Evolutionary conservation across 345 rosid species (phyloP), one percentile per base, ranked within the genome.

Genomic region (Durio zibethinus): DNA sequence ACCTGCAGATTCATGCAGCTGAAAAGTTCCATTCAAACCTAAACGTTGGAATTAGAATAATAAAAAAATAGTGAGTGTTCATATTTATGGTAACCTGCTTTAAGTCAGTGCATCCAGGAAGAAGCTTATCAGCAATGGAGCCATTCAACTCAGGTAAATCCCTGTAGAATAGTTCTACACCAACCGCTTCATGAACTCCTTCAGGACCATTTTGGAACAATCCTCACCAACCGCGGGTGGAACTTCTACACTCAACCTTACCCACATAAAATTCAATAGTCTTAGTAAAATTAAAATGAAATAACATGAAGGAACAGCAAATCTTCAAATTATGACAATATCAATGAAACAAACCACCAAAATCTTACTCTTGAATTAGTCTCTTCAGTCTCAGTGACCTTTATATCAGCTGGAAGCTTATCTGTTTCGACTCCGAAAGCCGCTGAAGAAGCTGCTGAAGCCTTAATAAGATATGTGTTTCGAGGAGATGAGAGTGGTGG

Each of bases 91-190:
- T 69, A 82, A 92, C 99, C 91, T 90, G 88, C 83, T 90, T 84
- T 72, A 95, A 72, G 76, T 89, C 87, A 69, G 91, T 87, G 86
- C 96, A 88, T 77, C 99, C 97, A 75, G 94, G 88, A 76, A 93
- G 78, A 76, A 95, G 89, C 84, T 90, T 92, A 62, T 91, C 94
- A 56, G 98, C 99, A 27, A 95, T 83, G 61, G 96, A 89, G 77
- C 93, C 94, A 81, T 90, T 88, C 80, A 95, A 85, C 61, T 85
- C 86, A 2, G 97, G 96, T 78, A 95, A 79, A 71, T 91, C 97
- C 84, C 96, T 85, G 83, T 87, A 88, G 83, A 95, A 92, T 29
- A 95, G 84, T 84, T 95, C 99, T 81, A 89, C 92, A 81, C 96
- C n/a, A n/a, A n/a, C n/a, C n/a, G 85, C 85, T 88, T 93, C 88